These are phyloP conservation scores for Talaromyces atroroseus DNA, from an alignment of 2,329 filamentous ascomycete genomes.

Conservation along the genomic window DNA sequence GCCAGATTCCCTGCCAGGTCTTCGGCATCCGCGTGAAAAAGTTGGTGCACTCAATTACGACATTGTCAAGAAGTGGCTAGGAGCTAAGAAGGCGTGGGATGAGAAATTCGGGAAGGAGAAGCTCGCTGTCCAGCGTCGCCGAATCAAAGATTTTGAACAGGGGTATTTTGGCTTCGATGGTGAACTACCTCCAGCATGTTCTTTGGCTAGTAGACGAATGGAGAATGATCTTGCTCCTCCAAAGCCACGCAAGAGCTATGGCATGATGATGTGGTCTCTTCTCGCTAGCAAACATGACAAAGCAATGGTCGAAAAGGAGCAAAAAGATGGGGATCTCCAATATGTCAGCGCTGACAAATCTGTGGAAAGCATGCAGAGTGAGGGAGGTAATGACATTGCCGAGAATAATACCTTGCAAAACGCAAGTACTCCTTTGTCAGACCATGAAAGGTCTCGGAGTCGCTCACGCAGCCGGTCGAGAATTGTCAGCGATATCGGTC, in stretches of 20 bases:
- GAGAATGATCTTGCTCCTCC: conserved; percentile 28
- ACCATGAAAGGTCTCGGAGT: background rate
- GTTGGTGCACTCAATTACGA: conserved; percentile 76
- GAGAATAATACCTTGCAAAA: background rate
- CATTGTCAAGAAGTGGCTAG: conserved; percentile 78
- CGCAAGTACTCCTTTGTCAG: background rate
- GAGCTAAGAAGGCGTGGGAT: conserved; percentile 68
- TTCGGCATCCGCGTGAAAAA: conserved; percentile 58
- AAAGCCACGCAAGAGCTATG: conserved; percentile 57
- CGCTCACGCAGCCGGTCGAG: conserved; percentile 13
- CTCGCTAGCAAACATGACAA: conserved; percentile 91
- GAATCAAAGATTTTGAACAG: conserved; percentile 64
- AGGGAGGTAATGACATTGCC: background rate
- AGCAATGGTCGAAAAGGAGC: conserved; percentile 51
- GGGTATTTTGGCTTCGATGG: conserved; percentile 69
- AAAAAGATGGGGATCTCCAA: conserved; percentile 18
- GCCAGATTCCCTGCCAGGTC: conserved; percentile 57
- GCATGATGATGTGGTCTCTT: conserved; percentile 74
- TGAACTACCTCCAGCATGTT: conserved; percentile 76
- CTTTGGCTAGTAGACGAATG: conserved; percentile 64
- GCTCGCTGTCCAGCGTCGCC: conserved; percentile 65
- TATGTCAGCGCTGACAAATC: conserved; percentile 20
- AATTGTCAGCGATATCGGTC: conserved; percentile 21
- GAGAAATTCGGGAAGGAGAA: conserved; percentile 64
- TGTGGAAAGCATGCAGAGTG: conserved; percentile 23